These are phyloP conservation scores for Dactylonectria estremocensis DNA, from an alignment of 2,329 filamentous ascomycete species.

Conservation along the genomic window DNA sequence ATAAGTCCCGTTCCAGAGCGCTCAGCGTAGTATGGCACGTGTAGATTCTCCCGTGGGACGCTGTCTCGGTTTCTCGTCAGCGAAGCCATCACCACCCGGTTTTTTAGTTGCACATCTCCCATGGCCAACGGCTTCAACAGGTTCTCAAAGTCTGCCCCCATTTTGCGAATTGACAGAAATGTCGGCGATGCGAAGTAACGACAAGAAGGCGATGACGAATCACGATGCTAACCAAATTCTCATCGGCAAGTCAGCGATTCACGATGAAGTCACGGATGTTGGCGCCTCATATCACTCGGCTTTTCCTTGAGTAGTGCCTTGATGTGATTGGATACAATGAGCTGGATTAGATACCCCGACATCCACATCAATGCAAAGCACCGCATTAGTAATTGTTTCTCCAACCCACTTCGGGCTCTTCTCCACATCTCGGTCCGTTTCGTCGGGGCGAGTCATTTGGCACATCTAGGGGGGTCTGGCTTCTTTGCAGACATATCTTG, in stretches of 20 bases:
- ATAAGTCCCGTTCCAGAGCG: background rate
- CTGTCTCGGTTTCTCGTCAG: conserved; percentile 19
- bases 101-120: conserved; percentile 12
- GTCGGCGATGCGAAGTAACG: background rate
- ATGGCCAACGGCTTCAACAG: conserved; percentile 14
- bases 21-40: conserved; percentile 15
- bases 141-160: background rate
- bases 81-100: conserved; percentile 15
- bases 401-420: background rate
- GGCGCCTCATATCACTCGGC: background rate
- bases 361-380: background rate
- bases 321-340: background rate
- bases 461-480: too few species aligned
- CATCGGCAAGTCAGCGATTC: too few species aligned
- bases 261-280: background rate
- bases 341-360: background rate
- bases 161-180: background rate
- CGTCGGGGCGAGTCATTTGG: too few species aligned
- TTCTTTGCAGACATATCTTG: background rate
- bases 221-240: too few species aligned
- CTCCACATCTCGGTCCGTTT: background rate
- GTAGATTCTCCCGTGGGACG: conserved; percentile 12
- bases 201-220: background rate
- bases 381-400: background rate
- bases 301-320: background rate